Evolutionary conservation across 164 flowering plant species (phyloP).

Genomic region (Annona squamosa): DNA sequence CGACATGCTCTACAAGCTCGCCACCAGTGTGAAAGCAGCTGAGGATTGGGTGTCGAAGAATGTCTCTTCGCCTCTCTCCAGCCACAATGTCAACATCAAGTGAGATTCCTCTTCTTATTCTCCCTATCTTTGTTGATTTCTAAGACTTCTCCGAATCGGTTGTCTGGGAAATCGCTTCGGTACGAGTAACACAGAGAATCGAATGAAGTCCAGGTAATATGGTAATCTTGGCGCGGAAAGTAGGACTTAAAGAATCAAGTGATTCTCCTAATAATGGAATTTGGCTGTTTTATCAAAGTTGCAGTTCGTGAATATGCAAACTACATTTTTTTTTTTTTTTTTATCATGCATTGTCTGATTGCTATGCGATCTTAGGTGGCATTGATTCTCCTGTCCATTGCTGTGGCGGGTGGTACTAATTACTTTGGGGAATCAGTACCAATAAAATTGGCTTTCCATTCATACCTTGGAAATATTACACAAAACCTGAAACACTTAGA

Average conservation of each 20-base stretch:
- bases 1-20: constrained; percentile 64
- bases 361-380: not conserved
- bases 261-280: not conserved
- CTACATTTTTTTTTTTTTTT: not conserved
- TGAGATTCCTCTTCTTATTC: constrained; percentile 11
- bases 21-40: constrained; percentile 65
- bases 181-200: not conserved
- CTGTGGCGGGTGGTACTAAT: no score
- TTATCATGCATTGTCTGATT: not conserved
- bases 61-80: constrained; percentile 54
- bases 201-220: not conserved
- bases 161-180: not conserved
- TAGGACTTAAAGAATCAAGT: not conserved
- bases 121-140: not conserved
- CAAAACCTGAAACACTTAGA: no score
- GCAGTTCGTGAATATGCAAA: not conserved
- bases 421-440: no score
- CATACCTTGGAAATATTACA: no score
- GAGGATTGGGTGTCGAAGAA: constrained; percentile 83
- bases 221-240: no score
- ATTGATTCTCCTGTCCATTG: no score
- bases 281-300: not conserved
- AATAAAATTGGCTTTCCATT: no score
- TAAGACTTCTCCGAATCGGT: not conserved
- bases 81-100: constrained; percentile 61